Conservation (phyloP, 257 asterid species). For the Leonotis leonurus region DNA sequence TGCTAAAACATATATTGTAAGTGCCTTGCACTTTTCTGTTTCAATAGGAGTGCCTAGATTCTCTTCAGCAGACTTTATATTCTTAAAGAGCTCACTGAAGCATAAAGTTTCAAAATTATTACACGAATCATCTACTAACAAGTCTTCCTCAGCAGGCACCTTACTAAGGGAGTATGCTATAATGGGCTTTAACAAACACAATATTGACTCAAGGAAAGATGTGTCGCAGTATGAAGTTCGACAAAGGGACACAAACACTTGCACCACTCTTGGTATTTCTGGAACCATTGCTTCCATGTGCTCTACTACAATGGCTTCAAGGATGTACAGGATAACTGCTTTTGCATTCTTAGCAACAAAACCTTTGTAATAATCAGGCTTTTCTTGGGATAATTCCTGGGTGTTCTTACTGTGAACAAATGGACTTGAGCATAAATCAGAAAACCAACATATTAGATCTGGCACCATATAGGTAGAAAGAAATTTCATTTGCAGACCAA, state of each 20-base stretch:
- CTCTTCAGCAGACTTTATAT: conserved; percentile 28
- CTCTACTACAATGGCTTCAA: conserved; percentile 80
- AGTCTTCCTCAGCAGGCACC: conserved; percentile 56
- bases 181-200: conserved; percentile 71
- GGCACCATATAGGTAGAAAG: conserved; percentile 68
- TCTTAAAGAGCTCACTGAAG: conserved; percentile 65
- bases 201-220: conserved; percentile 69
- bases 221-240: conserved; percentile 66
- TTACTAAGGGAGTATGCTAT: conserved; percentile 60
- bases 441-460: conserved; percentile 86
- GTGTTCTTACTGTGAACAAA: conserved; percentile 46
- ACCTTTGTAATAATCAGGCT: conserved; percentile 55
- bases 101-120: conserved; percentile 75
- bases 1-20: conserved; percentile 68
- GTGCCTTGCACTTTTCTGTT: conserved; percentile 50
- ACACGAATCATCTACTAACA: conserved; percentile 42
- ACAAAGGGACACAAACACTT: conserved; percentile 71
- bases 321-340: conserved; percentile 73
- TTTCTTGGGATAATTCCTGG: conserved; percentile 24
- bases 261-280: conserved; percentile 78
- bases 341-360: conserved; percentile 87
- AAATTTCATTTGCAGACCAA: conserved; percentile 81
- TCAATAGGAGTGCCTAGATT: conserved; percentile 27
- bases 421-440: conserved; percentile 84
- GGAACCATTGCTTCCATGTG: conserved; percentile 91